Evolutionary conservation across 768 basidiomycete species (phyloP).

Genomic region (Psilocybe subaeruginosa): DNA sequence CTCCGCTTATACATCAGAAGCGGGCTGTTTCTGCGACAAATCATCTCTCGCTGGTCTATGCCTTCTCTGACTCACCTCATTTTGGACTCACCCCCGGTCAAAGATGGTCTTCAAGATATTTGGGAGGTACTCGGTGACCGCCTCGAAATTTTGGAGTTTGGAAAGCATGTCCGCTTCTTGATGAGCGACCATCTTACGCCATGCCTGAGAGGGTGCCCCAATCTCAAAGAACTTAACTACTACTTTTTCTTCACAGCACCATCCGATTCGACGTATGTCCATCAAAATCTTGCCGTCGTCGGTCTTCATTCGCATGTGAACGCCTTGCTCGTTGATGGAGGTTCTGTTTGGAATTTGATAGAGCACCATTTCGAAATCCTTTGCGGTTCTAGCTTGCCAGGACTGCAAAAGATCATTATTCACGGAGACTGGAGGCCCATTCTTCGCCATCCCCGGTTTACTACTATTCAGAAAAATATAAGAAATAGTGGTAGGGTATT

Average conservation of each 20-base stretch:
- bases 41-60: slow-evolving; percentile 49
- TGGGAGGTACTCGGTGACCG: slow-evolving; percentile 55
- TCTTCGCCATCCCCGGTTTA: slow-evolving; percentile 40
- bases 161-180: slow-evolving; percentile 56
- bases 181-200: slow-evolving; percentile 48
- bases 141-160: slow-evolving; percentile 59
- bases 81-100: slow-evolving; percentile 47
- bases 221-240: slow-evolving; percentile 57
- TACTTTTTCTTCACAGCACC: slow-evolving; percentile 52
- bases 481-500: slow-evolving; percentile 34
- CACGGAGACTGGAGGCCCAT: slow-evolving; percentile 57
- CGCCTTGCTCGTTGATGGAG: slow-evolving; percentile 37
- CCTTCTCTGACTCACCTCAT: slow-evolving; percentile 57
- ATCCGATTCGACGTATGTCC: slow-evolving; percentile 23
- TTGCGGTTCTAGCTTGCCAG: slow-evolving; percentile 42
- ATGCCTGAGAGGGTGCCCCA: slow-evolving; percentile 49
- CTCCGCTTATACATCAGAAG: slow-evolving; percentile 55
- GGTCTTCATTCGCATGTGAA: slow-evolving; percentile 57
- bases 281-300: slow-evolving; percentile 43
- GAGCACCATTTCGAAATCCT: slow-evolving; percentile 51
- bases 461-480: slow-evolving; percentile 31
- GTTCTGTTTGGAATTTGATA: slow-evolving; percentile 41
- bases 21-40: slow-evolving; percentile 51
- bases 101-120: slow-evolving; percentile 42
- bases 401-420: slow-evolving; percentile 46